Evolutionary conservation across 768 basidiomycete species (phyloP).

Genomic region (Tremella fuciformis): DNA sequence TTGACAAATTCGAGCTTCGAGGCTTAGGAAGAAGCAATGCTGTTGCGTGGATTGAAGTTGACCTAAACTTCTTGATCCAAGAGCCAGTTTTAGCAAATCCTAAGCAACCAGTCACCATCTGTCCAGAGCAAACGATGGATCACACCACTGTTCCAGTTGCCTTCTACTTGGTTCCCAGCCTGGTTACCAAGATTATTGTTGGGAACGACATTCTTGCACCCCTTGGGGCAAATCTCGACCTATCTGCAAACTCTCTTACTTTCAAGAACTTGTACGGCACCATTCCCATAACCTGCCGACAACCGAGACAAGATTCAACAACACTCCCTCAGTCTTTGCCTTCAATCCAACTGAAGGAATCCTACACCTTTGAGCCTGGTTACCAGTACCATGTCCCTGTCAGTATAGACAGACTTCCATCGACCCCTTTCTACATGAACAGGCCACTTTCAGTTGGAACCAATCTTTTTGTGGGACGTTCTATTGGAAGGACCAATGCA

Average conservation of each 20-base stretch:
- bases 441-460: background rate
- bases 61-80: background rate
- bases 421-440: background rate
- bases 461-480: background rate
- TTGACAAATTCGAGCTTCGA: background rate
- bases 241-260: too few species aligned
- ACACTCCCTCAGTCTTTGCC: background rate
- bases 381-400: background rate
- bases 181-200: slow-evolving; percentile 1
- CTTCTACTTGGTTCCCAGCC: background rate
- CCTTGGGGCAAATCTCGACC: background rate
- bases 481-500: background rate
- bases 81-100: too few species aligned
- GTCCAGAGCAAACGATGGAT: too few species aligned
- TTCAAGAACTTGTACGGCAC: background rate
- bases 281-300: background rate
- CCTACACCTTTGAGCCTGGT: background rate
- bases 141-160: too few species aligned
- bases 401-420: background rate
- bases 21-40: background rate
- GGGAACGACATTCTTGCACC: background rate
- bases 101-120: background rate
- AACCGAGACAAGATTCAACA: background rate
- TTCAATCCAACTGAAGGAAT: background rate
- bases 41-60: background rate